Conservation (phyloP, 106 monocot genomes). For the Dioscorea zingiberensis region DNA sequence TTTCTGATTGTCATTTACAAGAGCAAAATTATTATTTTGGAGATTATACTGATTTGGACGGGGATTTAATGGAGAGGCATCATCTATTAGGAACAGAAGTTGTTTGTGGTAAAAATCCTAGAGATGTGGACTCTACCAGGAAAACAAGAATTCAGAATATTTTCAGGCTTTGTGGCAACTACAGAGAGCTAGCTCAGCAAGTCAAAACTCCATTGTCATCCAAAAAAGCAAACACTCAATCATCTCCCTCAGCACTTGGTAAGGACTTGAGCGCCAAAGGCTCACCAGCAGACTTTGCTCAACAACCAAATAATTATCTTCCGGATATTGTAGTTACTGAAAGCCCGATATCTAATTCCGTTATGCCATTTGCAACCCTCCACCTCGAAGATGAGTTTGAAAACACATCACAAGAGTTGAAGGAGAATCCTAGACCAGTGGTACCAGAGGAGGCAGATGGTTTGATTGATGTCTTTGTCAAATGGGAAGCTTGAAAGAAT, state of each 20-base stretch:
- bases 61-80: slow-evolving; percentile 5
- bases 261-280: too few relatives aligned
- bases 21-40: too few relatives aligned
- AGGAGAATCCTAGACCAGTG: slow-evolving; percentile 43
- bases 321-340: slow-evolving; percentile 45
- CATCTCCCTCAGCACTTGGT: slow-evolving; percentile 9
- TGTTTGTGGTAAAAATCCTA: slow-evolving; percentile 3
- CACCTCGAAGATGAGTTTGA: slow-evolving; percentile 10
- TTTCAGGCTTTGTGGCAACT: slow-evolving; percentile 87
- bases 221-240: slow-evolving; percentile 16
- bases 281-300: too few relatives aligned
- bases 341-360: slow-evolving; percentile 21
- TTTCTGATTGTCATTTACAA: too few relatives aligned
- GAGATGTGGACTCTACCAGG: slow-evolving; percentile 32
- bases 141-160: slow-evolving; percentile 88
- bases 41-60: neutral
- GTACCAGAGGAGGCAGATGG: slow-evolving; percentile 16
- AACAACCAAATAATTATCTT: neutral
- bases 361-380: slow-evolving; percentile 23
- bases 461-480: slow-evolving; percentile 59
- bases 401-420: slow-evolving; percentile 15
- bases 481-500: slow-evolving; percentile 81
- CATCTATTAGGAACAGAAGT: neutral
- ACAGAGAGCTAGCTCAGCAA: slow-evolving; percentile 72
- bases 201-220: slow-evolving; percentile 22